phyloP scores from a whole-genome alignment of 2,329 filamentous ascomycete genomes.

The Paraphoma sp. region DNA sequence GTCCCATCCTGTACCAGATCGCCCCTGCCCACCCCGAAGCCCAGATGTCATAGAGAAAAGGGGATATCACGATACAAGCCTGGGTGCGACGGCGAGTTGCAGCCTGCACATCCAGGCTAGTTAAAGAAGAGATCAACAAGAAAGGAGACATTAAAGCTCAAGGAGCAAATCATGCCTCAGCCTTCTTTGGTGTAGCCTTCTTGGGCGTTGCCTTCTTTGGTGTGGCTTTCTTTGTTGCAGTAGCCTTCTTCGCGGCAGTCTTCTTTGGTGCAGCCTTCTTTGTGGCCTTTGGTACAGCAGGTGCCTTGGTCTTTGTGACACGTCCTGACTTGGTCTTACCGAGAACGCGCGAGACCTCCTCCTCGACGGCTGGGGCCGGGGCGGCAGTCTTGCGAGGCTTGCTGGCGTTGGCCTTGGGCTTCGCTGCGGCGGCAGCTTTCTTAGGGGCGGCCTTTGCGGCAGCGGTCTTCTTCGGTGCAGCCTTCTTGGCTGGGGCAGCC shows the following conservation, averaged over 20 bases:
- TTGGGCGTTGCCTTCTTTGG: conserved; percentile 59
- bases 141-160: conserved; percentile 23
- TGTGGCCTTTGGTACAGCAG: conserved; percentile 28
- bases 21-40: conserved; percentile 11
- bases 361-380: conserved; percentile 67
- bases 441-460: conserved; percentile 51
- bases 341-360: conserved; percentile 70
- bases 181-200: conserved; percentile 52
- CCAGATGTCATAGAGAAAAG: conserved; percentile 26
- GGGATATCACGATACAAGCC: conserved; percentile 42
- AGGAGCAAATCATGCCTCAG: conserved; percentile 35
- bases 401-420: conserved; percentile 55
- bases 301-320: conserved; percentile 73
- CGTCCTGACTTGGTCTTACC: conserved; percentile 87
- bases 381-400: conserved; percentile 57
- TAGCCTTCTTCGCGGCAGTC: conserved; percentile 45
- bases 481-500: conserved; percentile 31
- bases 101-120: conserved; percentile 14
- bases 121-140: conserved; percentile 36
- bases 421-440: conserved; percentile 35
- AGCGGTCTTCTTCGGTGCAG: conserved; percentile 52
- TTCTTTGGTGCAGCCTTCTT: conserved; percentile 36
- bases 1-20: conserved; percentile 15
- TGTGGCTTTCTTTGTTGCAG: conserved; percentile 51
- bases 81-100: conserved; percentile 9